Evolutionary conservation across 768 basidiomycete species (phyloP), one percentile per base, ranked within the genome.

Genomic region (Lactarius evosmus): DNA sequence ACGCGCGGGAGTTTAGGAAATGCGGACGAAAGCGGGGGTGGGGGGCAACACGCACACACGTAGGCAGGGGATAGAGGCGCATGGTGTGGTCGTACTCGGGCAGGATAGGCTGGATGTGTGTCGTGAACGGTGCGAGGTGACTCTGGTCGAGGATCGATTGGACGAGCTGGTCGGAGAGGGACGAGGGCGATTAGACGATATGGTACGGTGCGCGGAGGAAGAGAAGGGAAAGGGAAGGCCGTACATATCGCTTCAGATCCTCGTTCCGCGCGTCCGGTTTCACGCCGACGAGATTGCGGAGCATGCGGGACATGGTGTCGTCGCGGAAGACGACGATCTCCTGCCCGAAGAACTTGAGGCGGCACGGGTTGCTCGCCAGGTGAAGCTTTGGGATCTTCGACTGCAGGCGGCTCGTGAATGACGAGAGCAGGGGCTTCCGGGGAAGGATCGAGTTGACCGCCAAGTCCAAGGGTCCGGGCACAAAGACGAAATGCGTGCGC

Each of bases 61-160:
- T 96, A 0, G 97, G 97, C 69, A 97, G 80, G 25, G 97, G 97
- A 72, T 98, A 98, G 32, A 99, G 77, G 9, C 97, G 85, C 27
- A 99, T 80, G 2, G 93, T 78, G 71, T 98, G 95, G 72, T 98
- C 96, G 73, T 86, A 92, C 70, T 97, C 96, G 62, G 93, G 83
- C 11, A 95, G 75, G 2, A 88, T 88, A 1, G 97, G 93, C 70
- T 96, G 91, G 36, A 96, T 86, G 59, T 88, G 84, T 32, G 85
- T 79, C 0, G 94, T 87, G 30, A 98, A 76, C 0, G 97, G 97
- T 16, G 85, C 85, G n/a, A 99, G 82, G 77, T 98, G 95, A 40
- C 89, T 87, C 75, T 99, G 97, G 72, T 99, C 97, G 38, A 98
- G 77, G 41, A 99, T 86, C 0, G 95, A 90, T 77, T 97, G 95